Base-by-base conservation (phyloP, 2,329 filamentous ascomycete species). In the Hysterium pulicare region DNA sequence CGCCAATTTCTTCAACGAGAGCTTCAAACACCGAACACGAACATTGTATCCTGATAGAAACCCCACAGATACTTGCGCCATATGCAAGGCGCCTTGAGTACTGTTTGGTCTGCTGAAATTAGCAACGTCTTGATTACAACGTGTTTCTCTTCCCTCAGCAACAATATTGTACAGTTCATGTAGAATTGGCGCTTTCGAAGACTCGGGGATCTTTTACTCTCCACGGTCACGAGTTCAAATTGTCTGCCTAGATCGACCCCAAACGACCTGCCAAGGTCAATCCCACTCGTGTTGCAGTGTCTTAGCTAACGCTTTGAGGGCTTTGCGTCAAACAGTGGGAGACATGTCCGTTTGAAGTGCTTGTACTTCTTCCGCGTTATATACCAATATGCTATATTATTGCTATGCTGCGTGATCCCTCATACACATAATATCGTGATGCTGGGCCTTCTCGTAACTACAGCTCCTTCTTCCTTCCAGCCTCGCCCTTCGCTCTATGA, bases 281-380 rank as follows among this genome's bases (percentile, higher is more conserved):
- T 87, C 86, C 89, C 86, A 83, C 81, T 88, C 85, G 87, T 91
- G 87, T 90, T 91, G 87, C 87, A 90, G 82, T 79, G 76, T 86
- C 78, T 68, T 77, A 86, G 83, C 81, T 69, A 68, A 71, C 72
- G 83, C 84, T 64, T 83, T 87, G 86, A 89, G 78, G 80, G 81
- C 77, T 80, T 84, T 90, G 87, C 86, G 87, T 91, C 87, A 84
- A 87, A 81, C 78, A 78, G 77, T 81, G 86, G 89, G 87, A 90
- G 79, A 91, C 68, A 75, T 68, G 9, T 26, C 8, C 34, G 16
- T 22, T 7, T 6, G 34, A 39, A 28, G 10, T 38, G 26, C 34
- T 48, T 20, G 10, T 28, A 11, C 35, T 33, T 7, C 16, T 38
- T 28, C 40, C 49, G 54, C 21, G 11, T 11, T 13, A 19, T 45